These are phyloP conservation scores for Heteromeles arbutifolia DNA, from an alignment of 306 rosid genomes.

Conservation along the genomic window DNA sequence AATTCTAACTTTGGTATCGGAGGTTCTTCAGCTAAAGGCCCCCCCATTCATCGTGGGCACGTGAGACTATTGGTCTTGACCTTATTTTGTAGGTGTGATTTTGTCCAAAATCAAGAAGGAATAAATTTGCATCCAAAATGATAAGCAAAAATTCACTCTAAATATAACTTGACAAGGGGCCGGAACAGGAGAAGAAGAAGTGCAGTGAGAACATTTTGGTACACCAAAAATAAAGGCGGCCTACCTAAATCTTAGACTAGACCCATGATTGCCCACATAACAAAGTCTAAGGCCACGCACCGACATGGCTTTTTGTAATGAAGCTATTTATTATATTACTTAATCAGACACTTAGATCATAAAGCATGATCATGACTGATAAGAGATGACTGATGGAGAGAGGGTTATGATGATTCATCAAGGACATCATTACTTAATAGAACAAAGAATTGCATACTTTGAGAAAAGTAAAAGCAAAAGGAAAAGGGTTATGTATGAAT, in stretches of 20 bases:
- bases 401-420: slow-evolving; percentile 3
- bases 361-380: slow-evolving; percentile 4
- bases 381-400: neutral
- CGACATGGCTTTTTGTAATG: slow-evolving; percentile 35
- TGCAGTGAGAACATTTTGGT: slow-evolving; percentile 19
- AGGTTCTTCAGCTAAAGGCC: too few species aligned
- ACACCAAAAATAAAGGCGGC: slow-evolving; percentile 20
- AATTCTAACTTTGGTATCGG: too few species aligned
- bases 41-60: too few species aligned
- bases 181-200: neutral
- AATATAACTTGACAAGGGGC: slow-evolving; percentile 17
- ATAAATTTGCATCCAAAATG: too few species aligned
- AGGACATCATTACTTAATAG: slow-evolving; percentile 35
- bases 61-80: too few species aligned
- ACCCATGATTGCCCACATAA: slow-evolving; percentile 43
- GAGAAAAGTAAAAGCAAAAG: neutral
- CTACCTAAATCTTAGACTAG: slow-evolving; percentile 17
- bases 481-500: neutral
- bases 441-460: slow-evolving; percentile 55
- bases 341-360: slow-evolving; percentile 19
- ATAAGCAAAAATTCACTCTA: too few species aligned
- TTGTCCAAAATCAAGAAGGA: too few species aligned
- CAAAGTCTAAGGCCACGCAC: slow-evolving; percentile 28
- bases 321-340: neutral
- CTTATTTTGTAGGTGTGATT: too few species aligned